These are phyloP conservation scores for Colletotrichum chlorophyti DNA, from an alignment of 2,329 filamentous ascomycete species.

Conservation along the genomic window DNA sequence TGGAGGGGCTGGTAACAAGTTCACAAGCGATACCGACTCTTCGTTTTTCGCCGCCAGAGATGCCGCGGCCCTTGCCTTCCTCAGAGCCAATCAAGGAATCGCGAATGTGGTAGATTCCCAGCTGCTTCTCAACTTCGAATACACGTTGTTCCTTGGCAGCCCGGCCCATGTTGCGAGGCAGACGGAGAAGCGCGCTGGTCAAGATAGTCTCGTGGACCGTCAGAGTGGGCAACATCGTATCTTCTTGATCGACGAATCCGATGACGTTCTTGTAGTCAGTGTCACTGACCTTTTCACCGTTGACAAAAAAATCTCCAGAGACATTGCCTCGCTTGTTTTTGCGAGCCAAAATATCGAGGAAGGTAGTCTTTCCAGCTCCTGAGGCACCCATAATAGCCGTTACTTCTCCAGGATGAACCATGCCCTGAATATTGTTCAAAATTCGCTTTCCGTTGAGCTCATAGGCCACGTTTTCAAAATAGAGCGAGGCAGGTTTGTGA, in stretches of 20 bases:
- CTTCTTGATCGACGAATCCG: constrained; percentile 97
- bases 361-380: constrained; percentile 95
- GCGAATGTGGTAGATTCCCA: constrained; percentile 92
- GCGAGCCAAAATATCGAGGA: constrained; percentile 91
- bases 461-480: constrained; percentile 89
- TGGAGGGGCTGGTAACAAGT: constrained; percentile 94
- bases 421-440: constrained; percentile 78
- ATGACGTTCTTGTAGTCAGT: constrained; percentile 89
- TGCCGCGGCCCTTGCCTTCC: constrained; percentile 91
- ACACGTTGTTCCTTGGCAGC: constrained; percentile 90
- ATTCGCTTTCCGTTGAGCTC: constrained; percentile 88
- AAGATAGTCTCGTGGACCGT: constrained; percentile 98
- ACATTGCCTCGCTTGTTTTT: constrained; percentile 93
- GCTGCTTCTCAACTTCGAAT: constrained; percentile 91
- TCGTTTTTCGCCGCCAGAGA: constrained; percentile 96
- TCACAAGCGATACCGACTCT: constrained; percentile 97
- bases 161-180: constrained; percentile 91
- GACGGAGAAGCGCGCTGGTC: constrained; percentile 87
- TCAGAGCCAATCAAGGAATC: constrained; percentile 96
- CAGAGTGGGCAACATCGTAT: constrained; percentile 93
- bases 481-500: constrained; percentile 87
- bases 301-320: constrained; percentile 86
- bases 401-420: constrained; percentile 93
- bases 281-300: constrained; percentile 88
- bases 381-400: constrained; percentile 98